Percentiles rank a stretch among this genome's conserved stretches.
These are phyloP conservation scores for Erigeron philadelphicus DNA, from an alignment of 140 eudicot species.

Conservation along the genomic window DNA sequence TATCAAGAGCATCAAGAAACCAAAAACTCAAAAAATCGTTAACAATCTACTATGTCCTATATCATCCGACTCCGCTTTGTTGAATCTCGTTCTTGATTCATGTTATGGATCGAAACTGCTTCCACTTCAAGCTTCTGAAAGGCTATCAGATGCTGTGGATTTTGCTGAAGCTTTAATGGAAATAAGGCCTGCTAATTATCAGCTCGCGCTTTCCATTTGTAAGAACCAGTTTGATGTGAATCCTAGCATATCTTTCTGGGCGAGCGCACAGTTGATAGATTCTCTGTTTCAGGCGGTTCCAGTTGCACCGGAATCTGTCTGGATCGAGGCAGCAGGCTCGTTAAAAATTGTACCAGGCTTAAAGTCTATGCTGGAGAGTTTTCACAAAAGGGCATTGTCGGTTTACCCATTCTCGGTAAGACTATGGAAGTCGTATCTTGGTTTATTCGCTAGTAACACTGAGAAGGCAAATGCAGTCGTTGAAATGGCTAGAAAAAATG, in stretches of 20 bases:
- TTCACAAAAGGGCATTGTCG: conserved; percentile 50
- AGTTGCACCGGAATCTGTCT: conserved; percentile 57
- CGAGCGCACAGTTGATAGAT: conserved; percentile 45
- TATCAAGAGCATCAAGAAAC: conserved; percentile 39
- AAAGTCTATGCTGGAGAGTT: conserved; percentile 35
- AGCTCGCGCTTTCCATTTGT: conserved; percentile 51
- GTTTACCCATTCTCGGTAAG: conserved; percentile 55
- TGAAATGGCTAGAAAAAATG: conserved; percentile 52
- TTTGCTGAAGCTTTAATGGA: conserved; percentile 55
- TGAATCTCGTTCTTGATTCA: conserved; percentile 48
- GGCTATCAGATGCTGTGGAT: conserved; percentile 39
- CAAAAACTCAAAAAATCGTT: conserved; percentile 46
- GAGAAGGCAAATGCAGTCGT: conserved; percentile 27
- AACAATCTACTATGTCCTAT: conserved; percentile 41
- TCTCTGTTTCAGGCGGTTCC: conserved; percentile 67
- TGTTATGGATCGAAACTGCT: conserved; percentile 49
- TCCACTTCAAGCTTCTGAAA: conserved; percentile 36
- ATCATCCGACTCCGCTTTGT: conserved; percentile 42
- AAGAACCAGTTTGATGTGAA: conserved; percentile 29
- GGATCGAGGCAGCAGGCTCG: conserved; percentile 55
- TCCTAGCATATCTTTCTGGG: conserved; percentile 51
- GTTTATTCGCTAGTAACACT: conserved; percentile 16
- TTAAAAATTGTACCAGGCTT: conserved; percentile 33
- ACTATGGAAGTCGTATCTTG: conserved; percentile 55
- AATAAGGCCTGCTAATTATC: conserved; percentile 49